Percentiles rank a stretch among this genome's conserved stretches.
Evolutionary conservation across 352 stramenopile species (phyloP).

Genomic region (Pythium phragmitis): DNA sequence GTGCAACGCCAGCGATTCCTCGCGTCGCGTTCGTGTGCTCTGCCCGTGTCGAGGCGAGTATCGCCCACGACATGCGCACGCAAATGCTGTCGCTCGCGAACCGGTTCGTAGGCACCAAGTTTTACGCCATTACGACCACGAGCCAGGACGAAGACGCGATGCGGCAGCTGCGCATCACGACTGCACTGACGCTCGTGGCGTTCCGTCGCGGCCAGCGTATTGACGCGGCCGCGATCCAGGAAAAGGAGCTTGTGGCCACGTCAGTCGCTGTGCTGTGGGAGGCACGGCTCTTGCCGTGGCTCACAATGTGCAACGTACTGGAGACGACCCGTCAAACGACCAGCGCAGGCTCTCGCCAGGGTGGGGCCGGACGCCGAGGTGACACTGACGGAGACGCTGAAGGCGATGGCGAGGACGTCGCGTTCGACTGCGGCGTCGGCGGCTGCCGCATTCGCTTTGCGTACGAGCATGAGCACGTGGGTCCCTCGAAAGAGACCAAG

Average conservation of each 20-base stretch:
- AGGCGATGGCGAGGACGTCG: conserved; percentile 31
- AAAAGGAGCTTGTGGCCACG: conserved; percentile 31
- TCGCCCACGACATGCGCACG: conserved; percentile 32
- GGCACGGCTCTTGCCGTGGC: conserved; percentile 54
- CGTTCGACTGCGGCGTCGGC: conserved; percentile 61
- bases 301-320: conserved; percentile 60
- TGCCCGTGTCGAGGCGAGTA: conserved; percentile 1
- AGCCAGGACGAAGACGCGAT: conserved; percentile 29
- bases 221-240: conserved; percentile 42
- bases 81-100: conserved; percentile 46
- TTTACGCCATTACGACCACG: conserved; percentile 37
- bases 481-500: conserved; percentile 56
- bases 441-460: conserved; percentile 61
- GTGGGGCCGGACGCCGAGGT: background rate
- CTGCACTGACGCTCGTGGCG: conserved; percentile 37
- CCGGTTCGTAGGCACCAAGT: conserved; percentile 57
- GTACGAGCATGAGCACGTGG: conserved; percentile 74
- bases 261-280: conserved; percentile 49
- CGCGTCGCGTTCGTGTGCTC: conserved; percentile 42
- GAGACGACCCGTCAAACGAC: conserved; percentile 30
- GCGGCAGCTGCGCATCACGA: conserved; percentile 40
- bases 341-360: background rate
- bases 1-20: conserved; percentile 35
- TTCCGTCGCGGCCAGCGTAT: conserved; percentile 54
- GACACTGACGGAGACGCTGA: background rate